phyloP scores from a whole-genome alignment of 164 flowering plant genomes.

The Kingdonia uniflora region DNA sequence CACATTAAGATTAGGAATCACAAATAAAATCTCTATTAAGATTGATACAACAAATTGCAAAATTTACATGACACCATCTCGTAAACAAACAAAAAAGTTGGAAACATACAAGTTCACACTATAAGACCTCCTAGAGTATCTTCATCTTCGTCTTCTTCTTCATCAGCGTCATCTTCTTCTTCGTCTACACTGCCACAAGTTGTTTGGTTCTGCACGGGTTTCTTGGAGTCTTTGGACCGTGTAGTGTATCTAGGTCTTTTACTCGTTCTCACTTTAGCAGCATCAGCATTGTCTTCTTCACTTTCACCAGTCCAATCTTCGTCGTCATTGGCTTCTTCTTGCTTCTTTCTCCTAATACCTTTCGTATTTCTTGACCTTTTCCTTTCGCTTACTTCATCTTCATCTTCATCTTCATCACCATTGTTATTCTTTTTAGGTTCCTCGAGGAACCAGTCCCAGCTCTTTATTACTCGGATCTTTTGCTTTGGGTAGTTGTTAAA shows the following conservation, averaged over 20 bases:
- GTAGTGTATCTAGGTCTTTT: slow-evolving; percentile 34
- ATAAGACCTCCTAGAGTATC: too few relatives aligned
- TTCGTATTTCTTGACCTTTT: slow-evolving; percentile 8
- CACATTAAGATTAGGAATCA: too few relatives aligned
- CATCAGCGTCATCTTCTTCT: too few relatives aligned
- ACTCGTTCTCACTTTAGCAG: slow-evolving; percentile 25
- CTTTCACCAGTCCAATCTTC: slow-evolving; percentile 72
- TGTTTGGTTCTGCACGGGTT: too few relatives aligned
- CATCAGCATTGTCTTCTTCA: slow-evolving; percentile 39
- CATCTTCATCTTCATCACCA: slow-evolving; percentile 39
- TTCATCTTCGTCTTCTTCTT: too few relatives aligned
- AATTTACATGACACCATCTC: too few relatives aligned
- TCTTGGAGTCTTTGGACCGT: slow-evolving; percentile 41
- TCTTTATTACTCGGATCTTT: slow-evolving; percentile 38
- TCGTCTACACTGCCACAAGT: too few relatives aligned
- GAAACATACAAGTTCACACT: too few relatives aligned
- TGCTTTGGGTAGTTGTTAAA: slow-evolving; percentile 50
- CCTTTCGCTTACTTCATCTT: slow-evolving; percentile 9
- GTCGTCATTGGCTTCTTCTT: slow-evolving; percentile 31
- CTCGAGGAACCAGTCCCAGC: slow-evolving; percentile 82
- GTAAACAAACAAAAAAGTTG: too few relatives aligned
- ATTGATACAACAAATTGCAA: too few relatives aligned
- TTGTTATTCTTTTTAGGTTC: slow-evolving; percentile 14
- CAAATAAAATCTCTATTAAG: too few relatives aligned
- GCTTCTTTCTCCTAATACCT: slow-evolving; percentile 22